Base-by-base conservation (phyloP, 768 basidiomycete species). In the Tephrocybe sp. region DNA sequence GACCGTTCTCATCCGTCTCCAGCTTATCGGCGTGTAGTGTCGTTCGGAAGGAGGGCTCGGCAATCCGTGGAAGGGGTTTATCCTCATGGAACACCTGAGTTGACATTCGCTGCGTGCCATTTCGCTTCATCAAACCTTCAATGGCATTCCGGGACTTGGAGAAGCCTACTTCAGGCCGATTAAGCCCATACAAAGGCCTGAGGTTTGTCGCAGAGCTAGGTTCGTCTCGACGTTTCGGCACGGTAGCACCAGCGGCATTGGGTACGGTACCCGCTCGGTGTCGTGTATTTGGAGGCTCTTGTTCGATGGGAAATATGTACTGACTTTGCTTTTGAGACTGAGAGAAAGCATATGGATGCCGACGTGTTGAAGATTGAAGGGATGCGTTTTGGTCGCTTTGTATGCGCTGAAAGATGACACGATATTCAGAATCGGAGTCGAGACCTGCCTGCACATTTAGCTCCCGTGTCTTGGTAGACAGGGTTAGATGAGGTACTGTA, bases 1-100 rank as follows among this genome's bases (percentile, higher is more conserved):
- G 68, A 1, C 90, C 87, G 47, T 88, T 86, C 30, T 73, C 68
- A 48, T 86, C 84, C 32, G 85, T 62, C 21, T 82, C 76, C 32
- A 94, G 74, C 56, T 90, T 80, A 42, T 84, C 78, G 4, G 77
- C 71, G 62, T 83, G 80, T 45, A 73, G 71, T 5, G 83, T 78
- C 20, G 76, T 79, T 23, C 90, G 73, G 63, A 81, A 88, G 77
- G 81, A 80, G 1, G 88, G 62, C 45, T 68, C 68, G 1, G 69
- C 66, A 20, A 70, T 70, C 45, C 71, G 73, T 39, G 68, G 66
- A 52, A 72, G 74, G 2, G 69, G 73, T 44, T 68, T 64, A 17
- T 78, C 75, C 25, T 73, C 74, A 7, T 72, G 68, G 46, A 23
- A 75, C 73, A 23, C 69, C 69, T 25, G 75, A 55, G 54, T 62